Base-by-base conservation (phyloP, 192 early-diverging fungal species). In the Backusella luteola region DNA sequence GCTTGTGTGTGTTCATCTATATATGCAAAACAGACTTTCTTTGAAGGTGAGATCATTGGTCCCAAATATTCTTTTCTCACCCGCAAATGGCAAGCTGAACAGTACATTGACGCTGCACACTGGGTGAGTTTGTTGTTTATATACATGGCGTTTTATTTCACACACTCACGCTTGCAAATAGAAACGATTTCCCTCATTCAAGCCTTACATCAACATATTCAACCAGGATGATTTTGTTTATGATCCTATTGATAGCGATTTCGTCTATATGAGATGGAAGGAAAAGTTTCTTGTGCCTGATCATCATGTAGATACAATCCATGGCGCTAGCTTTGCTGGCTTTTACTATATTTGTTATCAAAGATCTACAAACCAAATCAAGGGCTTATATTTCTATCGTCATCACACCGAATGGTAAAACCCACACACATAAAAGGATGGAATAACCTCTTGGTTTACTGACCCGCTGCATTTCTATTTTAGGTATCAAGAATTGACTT, bases 241-340 rank as follows among this genome's bases (percentile, higher is more conserved):
- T 71, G 80, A 87, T 70, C 73, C 42, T 3, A 81, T 79, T 2
- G 76, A 82, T 32, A 79, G 89, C 81, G 87, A 85, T 76, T 90
- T 84, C 53, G 84, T 96, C 15, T 96, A 93, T 80, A 96, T 96
- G 95, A 87, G 95, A 56, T 96, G 95, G 95, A 96, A 96, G 84
- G 95, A 96, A 75, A 92, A 93, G 77, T 96, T 96, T 71, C 78
- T 96, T 34, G 94, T 96, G 14, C 94, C 95, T 23, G 93, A 96
- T 80, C 94, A 96, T 79, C 83, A 83, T 63, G 89, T 96, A 11
- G 87, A 86, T 67, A 81, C 81, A 6, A 94, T 96, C 69, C 82
- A 89, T 66, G 95, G 95, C 17, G 95, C 95, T 2, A 94, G 92
- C 46, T 96, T 94, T 89, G 94, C 91, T 19, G 95, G 95, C 9